A percentile compares a stretch with the other conserved stretches of the same genome.
These are phyloP conservation scores for Fusarium sp. DNA, from an alignment of 2,329 filamentous ascomycete genomes.

Conservation along the genomic window DNA sequence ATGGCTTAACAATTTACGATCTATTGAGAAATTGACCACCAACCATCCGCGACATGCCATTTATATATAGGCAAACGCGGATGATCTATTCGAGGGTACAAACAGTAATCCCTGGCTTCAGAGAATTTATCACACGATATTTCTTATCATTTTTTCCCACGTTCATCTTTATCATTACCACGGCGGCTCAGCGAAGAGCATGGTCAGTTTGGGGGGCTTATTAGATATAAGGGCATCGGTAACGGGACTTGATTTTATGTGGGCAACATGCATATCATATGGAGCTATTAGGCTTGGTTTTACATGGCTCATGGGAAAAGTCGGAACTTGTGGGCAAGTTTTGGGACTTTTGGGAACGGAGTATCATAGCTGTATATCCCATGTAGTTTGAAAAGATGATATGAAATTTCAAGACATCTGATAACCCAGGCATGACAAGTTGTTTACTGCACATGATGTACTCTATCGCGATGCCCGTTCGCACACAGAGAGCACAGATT, in stretches of 20 bases:
- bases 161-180: slow-evolving; percentile 10
- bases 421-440: not conserved
- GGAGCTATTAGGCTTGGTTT: slow-evolving; percentile 6
- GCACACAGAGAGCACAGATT: not conserved
- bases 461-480: not conserved
- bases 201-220: slow-evolving; percentile 11
- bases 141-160: not conserved
- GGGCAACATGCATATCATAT: slow-evolving; percentile 18
- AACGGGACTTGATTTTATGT: slow-evolving; percentile 5
- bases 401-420: not conserved
- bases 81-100: slow-evolving; percentile 11
- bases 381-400: slow-evolving; percentile 16
- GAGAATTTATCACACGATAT: slow-evolving; percentile 8
- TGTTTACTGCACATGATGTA: not conserved
- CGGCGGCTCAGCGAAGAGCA: slow-evolving; percentile 5
- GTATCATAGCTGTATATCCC: slow-evolving; percentile 13
- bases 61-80: slow-evolving; percentile 2
- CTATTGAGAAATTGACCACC: slow-evolving; percentile 1
- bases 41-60: slow-evolving; percentile 7
- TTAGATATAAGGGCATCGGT: slow-evolving; percentile 30
- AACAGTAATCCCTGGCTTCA: slow-evolving; percentile 5
- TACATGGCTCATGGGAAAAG: slow-evolving; percentile 8
- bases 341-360: not conserved
- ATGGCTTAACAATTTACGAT: slow-evolving; percentile 19
- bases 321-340: slow-evolving; percentile 5